Conservation (phyloP, 2,329 filamentous ascomycete genomes). For the Stachybotrys echinatus region DNA sequence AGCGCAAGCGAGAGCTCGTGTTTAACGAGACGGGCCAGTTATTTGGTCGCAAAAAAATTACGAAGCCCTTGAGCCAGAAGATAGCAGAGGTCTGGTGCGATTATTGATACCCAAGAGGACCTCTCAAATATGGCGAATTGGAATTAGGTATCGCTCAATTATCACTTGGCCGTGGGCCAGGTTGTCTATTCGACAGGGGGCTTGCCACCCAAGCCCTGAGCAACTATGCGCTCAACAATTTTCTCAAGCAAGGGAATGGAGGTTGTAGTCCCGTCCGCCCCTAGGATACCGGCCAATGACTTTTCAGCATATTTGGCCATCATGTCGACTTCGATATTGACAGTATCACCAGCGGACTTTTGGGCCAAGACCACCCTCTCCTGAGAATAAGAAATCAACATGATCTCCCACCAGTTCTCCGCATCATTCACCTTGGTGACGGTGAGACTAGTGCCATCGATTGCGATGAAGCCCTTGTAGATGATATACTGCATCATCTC, state of each 20-base stretch:
- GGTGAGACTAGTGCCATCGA: constrained; percentile 93
- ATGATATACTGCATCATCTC: constrained; percentile 81
- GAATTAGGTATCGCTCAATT: too few species aligned
- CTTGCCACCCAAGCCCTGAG: constrained; percentile 46
- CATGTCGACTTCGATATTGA: constrained; percentile 93
- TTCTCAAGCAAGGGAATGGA: constrained; percentile 59
- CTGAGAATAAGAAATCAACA: constrained; percentile 96
- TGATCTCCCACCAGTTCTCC: constrained; percentile 86
- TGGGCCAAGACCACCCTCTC: constrained; percentile 78
- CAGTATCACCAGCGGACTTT: constrained; percentile 73
- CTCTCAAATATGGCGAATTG: too few species aligned
- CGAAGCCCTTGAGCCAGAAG: constrained; percentile 59
- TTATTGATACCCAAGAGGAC: constrained; percentile 20
- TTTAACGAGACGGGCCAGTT: constrained; percentile 49
- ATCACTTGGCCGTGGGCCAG: too few species aligned
- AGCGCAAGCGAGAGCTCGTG: constrained; percentile 56
- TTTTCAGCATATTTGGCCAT: constrained; percentile 84
- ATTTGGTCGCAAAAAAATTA: constrained; percentile 64
- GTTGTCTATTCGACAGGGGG: constrained; percentile 4
- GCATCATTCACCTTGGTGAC: constrained; percentile 79
- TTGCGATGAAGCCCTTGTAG: constrained; percentile 91
- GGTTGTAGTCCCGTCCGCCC: constrained; percentile 45
- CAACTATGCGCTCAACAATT: constrained; percentile 70
- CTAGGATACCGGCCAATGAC: constrained; percentile 69
- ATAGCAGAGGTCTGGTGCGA: constrained; percentile 70